Conservation (phyloP, 148 eudicot genomes). For the Chenopodium album region DNA sequence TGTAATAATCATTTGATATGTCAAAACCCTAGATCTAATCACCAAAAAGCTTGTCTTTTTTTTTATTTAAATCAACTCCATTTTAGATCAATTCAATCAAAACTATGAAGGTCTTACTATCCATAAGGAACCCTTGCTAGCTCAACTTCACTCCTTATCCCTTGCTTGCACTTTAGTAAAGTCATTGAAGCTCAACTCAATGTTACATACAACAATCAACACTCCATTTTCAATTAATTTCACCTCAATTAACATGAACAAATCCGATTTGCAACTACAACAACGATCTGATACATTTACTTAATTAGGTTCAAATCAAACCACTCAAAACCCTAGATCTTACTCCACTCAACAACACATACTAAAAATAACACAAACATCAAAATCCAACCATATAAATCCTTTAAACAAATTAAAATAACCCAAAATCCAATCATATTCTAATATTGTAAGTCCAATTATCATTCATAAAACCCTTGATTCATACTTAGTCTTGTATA, state of each 20-base stretch:
- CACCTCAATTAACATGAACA: neutral
- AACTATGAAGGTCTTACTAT: neutral
- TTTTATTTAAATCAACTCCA: neutral
- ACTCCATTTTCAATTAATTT: neutral
- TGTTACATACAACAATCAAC: neutral
- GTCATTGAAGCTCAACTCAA: neutral
- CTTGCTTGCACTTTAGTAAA: neutral
- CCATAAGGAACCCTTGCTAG: neutral
- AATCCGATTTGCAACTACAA: neutral
- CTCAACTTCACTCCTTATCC: too few relatives aligned
- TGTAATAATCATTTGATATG: neutral
- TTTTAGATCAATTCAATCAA: neutral
- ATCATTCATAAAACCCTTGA: neutral
- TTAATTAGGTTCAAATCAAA: neutral
- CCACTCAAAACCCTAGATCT: neutral
- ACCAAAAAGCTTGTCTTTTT: neutral
- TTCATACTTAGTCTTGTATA: neutral
- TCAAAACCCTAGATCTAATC: constrained; percentile 39
- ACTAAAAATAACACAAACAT: too few relatives aligned
- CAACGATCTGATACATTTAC: neutral
- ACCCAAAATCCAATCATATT: constrained; percentile 7
- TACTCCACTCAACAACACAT: neutral
- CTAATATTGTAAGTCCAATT: neutral
- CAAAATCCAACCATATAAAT: too few relatives aligned
- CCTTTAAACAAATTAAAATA: neutral